Evolutionary conservation across 805 yeast species (phyloP).

Genomic region (Lachancea dasiensis): DNA sequence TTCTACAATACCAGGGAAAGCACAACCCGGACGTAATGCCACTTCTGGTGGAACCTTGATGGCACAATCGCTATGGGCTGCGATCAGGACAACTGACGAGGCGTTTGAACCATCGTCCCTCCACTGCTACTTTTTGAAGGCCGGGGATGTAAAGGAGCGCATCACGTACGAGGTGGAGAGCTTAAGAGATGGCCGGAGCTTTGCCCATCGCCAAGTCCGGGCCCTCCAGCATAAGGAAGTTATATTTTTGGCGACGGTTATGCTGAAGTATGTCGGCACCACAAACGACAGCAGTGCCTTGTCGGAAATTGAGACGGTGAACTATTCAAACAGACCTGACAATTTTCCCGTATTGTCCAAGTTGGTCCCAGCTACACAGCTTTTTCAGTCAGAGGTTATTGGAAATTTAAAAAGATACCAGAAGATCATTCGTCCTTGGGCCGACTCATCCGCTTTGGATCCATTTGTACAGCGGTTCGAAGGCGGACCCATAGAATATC

Average conservation of each 20-base stretch:
- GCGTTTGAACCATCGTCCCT: conserved; percentile 51
- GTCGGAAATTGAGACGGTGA: not conserved
- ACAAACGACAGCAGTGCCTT: conserved; percentile 26
- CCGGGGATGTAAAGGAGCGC: conserved; percentile 43
- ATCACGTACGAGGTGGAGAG: conserved; percentile 49
- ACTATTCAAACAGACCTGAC: not conserved
- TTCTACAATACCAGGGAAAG: conserved; percentile 22
- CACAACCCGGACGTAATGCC: conserved; percentile 54
- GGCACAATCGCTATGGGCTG: conserved; percentile 60
- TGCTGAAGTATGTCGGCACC: conserved; percentile 33
- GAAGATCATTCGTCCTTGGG: not conserved
- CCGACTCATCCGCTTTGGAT: conserved; percentile 10
- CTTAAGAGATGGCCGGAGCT: conserved; percentile 48
- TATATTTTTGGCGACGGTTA: conserved; percentile 47
- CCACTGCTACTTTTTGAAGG: conserved; percentile 55
- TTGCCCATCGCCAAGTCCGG: conserved; percentile 46
- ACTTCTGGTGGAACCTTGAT: conserved; percentile 67
- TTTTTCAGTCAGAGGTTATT: conserved; percentile 18
- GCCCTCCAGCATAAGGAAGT: conserved; percentile 49
- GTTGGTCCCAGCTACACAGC: conserved; percentile 15
- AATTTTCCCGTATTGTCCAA: not conserved
- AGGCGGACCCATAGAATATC: conserved; percentile 30
- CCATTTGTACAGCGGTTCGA: conserved; percentile 28
- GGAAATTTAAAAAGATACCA: conserved; percentile 8
- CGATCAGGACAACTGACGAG: conserved; percentile 44